Evolutionary conservation across 345 rosid genomes (phyloP).

Genomic region (Ailanthus altissimus): DNA sequence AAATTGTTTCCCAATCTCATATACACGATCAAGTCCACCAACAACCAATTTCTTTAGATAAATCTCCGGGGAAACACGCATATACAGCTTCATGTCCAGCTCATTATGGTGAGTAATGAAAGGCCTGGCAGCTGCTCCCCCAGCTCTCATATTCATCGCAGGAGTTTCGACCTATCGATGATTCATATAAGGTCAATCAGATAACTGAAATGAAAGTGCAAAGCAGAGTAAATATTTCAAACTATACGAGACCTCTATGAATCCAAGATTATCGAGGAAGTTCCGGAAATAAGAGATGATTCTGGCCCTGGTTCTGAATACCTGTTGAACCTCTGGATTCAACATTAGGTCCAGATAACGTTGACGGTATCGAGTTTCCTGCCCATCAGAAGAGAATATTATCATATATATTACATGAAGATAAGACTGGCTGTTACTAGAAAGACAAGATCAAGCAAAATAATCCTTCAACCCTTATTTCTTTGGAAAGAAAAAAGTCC

Average conservation of each 20-base stretch:
- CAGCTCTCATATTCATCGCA: slow-evolving; percentile 97
- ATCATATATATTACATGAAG: background rate
- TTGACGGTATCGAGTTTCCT: slow-evolving; percentile 97
- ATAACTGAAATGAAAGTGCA: background rate
- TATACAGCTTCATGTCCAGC: slow-evolving; percentile 74
- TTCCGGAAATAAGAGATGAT: slow-evolving; percentile 58
- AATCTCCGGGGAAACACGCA: slow-evolving; percentile 99
- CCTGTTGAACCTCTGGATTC: slow-evolving; percentile 72
- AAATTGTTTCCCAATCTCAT: slow-evolving; percentile 96
- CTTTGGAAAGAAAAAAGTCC: too few relatives aligned
- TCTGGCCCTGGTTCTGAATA: slow-evolving; percentile 70
- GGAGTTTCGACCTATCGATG: slow-evolving; percentile 99
- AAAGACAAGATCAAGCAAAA: too few relatives aligned
- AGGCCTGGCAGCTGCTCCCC: slow-evolving; percentile 99
- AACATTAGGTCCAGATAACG: slow-evolving; percentile 88
- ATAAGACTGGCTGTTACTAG: background rate
- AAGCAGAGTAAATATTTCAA: background rate
- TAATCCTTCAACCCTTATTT: too few relatives aligned
- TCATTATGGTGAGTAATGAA: slow-evolving; percentile 97
- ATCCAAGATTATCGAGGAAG: slow-evolving; percentile 67
- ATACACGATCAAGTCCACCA: slow-evolving; percentile 91
- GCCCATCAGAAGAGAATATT: slow-evolving; percentile 18
- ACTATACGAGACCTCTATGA: slow-evolving; percentile 85
- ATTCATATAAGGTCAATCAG: background rate
- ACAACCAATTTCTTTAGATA: slow-evolving; percentile 86